Evolutionary conservation across 2,329 filamentous ascomycete genomes (phyloP), one percentile per base, ranked within the genome.

Genomic region (Cylindrodendrum hubeiense): DNA sequence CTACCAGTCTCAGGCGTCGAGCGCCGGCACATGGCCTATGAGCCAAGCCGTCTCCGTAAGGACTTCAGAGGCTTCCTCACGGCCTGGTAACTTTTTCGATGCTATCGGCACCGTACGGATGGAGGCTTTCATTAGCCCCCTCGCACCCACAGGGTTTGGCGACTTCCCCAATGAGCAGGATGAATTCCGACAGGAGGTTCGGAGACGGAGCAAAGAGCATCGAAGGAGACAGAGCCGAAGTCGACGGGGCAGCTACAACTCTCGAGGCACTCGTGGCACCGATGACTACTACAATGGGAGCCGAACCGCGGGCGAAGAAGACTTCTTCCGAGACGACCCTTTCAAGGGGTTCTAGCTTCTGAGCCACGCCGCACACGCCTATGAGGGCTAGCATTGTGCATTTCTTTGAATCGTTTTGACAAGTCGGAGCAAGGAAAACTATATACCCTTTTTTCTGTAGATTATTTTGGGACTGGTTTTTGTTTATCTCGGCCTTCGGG

Each of bases 31-130:
- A 17, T 85, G 81, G 80, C 82, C 80, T 12, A 79, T 84, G 77
- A 83, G 81, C 65, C 82, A 80, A 65, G 77, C 75, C 49, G 76
- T 79, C 3, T 87, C 85, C 5, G 81, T 84, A 65, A 82, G 85
- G n/a, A 86, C 85, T 3, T 87, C 86, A 0, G 87, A 89, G 66
- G 84, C 85, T 3, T 89, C 86, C 1, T 86, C 84, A 10, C 77
- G 80, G 6, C 80, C 82, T 1, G 82, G 81, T 62, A 89, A 90
- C 78, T 95, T 96, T 81, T 96, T 96, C 75, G 94, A 97, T 72
- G 92, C 92, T 1, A 91, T 97, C 63, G 94, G 95, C 1, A 98
- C 95, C 2, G 90, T 98, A 50, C 90, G 96, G 28, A 98, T 99
- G 95, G 95, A 98, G 79, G 96, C 96, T 0, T 99, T 98, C 78